These are phyloP conservation scores for Colletotrichum tropicale DNA, from an alignment of 2,329 filamentous ascomycete species.

Conservation along the genomic window DNA sequence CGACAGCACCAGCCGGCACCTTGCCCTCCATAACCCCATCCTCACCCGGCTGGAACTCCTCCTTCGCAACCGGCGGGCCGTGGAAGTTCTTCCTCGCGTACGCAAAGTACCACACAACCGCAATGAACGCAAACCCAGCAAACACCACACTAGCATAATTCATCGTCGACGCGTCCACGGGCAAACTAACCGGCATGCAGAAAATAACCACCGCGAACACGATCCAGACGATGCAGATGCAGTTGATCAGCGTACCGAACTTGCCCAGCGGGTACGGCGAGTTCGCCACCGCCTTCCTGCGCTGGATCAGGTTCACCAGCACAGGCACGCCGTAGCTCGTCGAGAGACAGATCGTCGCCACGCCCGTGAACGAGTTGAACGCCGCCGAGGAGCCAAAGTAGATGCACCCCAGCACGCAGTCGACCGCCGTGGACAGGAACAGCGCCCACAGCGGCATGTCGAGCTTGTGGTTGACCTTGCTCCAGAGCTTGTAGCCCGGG, in stretches of 20 bases:
- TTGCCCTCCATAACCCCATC: slow-evolving; percentile 18
- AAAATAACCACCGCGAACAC: slow-evolving; percentile 72
- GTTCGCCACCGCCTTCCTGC: slow-evolving; percentile 67
- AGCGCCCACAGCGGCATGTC: slow-evolving; percentile 75
- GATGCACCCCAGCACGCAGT: slow-evolving; percentile 76
- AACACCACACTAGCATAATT: slow-evolving; percentile 73
- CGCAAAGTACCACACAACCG: slow-evolving; percentile 66
- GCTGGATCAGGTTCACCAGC: slow-evolving; percentile 70
- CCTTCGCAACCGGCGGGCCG: slow-evolving; percentile 52
- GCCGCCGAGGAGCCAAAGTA: slow-evolving; percentile 80
- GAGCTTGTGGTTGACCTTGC: slow-evolving; percentile 65
- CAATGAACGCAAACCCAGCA: slow-evolving; percentile 64
- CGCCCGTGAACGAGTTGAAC: slow-evolving; percentile 81
- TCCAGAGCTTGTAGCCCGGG: slow-evolving; percentile 71
- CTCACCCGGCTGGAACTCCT: slow-evolving; percentile 21
- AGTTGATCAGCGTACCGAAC: slow-evolving; percentile 73
- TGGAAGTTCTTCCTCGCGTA: slow-evolving; percentile 68
- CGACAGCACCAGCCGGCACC: background rate
- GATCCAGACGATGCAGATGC: slow-evolving; percentile 74
- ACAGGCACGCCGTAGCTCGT: slow-evolving; percentile 80
- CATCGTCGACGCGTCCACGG: slow-evolving; percentile 62
- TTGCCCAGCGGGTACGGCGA: slow-evolving; percentile 72
- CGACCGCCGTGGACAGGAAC: slow-evolving; percentile 69
- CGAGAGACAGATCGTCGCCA: slow-evolving; percentile 79
- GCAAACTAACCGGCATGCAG: slow-evolving; percentile 72